Percentiles rank a stretch among this genome's conserved stretches.
Evolutionary conservation across 345 rosid species (phyloP).

Genomic region (Salix purpurea): DNA sequence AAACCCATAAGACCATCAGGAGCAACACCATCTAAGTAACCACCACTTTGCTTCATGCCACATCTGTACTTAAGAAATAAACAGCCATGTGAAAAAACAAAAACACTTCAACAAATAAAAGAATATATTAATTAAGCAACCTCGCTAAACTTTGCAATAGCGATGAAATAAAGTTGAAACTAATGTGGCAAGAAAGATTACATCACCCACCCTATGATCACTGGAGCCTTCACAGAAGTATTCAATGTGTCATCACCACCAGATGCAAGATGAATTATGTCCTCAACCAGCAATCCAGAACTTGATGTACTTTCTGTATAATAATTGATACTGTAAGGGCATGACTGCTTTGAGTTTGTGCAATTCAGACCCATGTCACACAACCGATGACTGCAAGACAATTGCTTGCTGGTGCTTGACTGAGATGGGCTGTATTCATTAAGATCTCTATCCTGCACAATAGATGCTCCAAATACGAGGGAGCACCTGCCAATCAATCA

Average conservation of each 20-base stretch:
- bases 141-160: background rate
- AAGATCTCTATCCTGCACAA: conserved; percentile 90
- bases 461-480: conserved; percentile 87
- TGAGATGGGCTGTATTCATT: conserved; percentile 66
- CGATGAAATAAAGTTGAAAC: background rate
- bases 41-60: conserved; percentile 90
- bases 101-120: background rate
- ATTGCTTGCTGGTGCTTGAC: conserved; percentile 66
- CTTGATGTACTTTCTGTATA: conserved; percentile 55
- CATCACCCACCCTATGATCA: conserved; percentile 60
- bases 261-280: conserved; percentile 58
- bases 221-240: conserved; percentile 57
- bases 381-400: conserved; percentile 66
- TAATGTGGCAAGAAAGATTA: background rate
- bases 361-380: conserved; percentile 53
- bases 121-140: background rate
- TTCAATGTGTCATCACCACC: conserved; percentile 28
- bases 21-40: conserved; percentile 65
- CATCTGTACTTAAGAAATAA: conserved; percentile 43
- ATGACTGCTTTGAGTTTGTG: conserved; percentile 55
- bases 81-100: background rate
- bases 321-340: conserved; percentile 58
- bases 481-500: conserved; percentile 99
- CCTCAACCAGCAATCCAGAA: conserved; percentile 79
- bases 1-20: conserved; percentile 94